Base-by-base conservation (phyloP, 208 protist genomes). In the Tetramitus jugosus region DNA sequence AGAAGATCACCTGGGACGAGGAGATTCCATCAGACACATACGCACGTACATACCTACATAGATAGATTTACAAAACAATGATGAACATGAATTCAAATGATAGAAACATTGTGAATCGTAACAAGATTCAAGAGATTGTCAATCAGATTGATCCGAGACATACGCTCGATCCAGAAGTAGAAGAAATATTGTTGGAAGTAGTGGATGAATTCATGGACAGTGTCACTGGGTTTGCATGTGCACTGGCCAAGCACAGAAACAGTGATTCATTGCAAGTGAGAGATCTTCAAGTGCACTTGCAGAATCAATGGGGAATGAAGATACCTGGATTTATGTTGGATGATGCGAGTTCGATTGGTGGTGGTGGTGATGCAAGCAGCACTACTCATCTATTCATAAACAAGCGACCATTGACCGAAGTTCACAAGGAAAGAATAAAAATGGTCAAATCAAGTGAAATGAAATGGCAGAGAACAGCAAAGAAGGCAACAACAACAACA, bases 141-240 rank as follows among this genome's bases (percentile, higher is more conserved):
- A 52, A 76, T 23, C 71, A 76, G 45, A 76, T 76, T 60, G 71
- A 76, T 46, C 79, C 71, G 31, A 60, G 60, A 40, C 65, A 82
- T 40, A 45, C 40, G 13, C 42, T 82, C 8, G 79, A 82, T 67
- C 42, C 45, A 42, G 79, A 82, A 40, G 79, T 82, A 14, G 74
- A 82, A 64, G 79, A 82, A 43, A 62, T 82, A 8, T 43, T 89
- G 23, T 45, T 82, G 0, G 83, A 86, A 33, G 76, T 89, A 14
- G 85, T 84, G 6, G 86, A 89, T 60, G 86, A 89, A 49, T 89
- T 89, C 76, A 76, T 89, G 2, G 85, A 88, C 35, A 79, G 64
- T 33, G 82, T 87, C 0, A 84, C 81, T 39, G 39, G 80, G 31
- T 81, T 83, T 26, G 84, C 77, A 33, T 89, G 85, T 60, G 31